A percentile compares a stretch with the other conserved stretches of the same genome.
phyloP scores from a whole-genome alignment of 495 filamentous ascomycete species.

The Trichoderma gamsii region DNA sequence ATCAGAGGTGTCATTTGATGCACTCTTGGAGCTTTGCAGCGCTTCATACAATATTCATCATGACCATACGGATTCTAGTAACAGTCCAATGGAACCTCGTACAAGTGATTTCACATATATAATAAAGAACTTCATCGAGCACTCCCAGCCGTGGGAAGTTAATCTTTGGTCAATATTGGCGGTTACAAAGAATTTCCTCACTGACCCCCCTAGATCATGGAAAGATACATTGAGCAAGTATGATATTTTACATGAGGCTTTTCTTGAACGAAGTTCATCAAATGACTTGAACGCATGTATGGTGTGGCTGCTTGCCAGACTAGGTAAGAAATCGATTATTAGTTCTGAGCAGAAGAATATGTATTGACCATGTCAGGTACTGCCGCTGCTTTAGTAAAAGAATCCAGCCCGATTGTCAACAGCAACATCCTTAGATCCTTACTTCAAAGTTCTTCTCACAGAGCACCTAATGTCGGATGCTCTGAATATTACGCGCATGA shows the following conservation, averaged over 20 bases:
- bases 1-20: not conserved
- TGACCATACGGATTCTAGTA: not conserved
- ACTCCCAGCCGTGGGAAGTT: not conserved
- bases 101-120: not conserved
- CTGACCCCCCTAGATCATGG: not conserved
- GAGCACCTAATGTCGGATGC: not conserved
- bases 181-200: not conserved
- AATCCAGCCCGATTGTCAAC: not conserved
- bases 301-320: constrained; percentile 3
- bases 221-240: not conserved
- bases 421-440: not conserved
- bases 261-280: not conserved
- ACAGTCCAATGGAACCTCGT: not conserved
- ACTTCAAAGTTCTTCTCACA: not conserved
- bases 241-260: not conserved
- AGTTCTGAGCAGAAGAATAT: not conserved
- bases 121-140: not conserved
- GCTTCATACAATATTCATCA: not conserved
- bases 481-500: not conserved
- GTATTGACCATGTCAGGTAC: not conserved
- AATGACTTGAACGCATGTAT: not conserved
- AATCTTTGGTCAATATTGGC: not conserved
- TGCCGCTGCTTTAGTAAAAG: not conserved
- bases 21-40: not conserved
- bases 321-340: not conserved